Base-by-base conservation (phyloP, 768 basidiomycete species). In the Pleurotus eryngii region DNA sequence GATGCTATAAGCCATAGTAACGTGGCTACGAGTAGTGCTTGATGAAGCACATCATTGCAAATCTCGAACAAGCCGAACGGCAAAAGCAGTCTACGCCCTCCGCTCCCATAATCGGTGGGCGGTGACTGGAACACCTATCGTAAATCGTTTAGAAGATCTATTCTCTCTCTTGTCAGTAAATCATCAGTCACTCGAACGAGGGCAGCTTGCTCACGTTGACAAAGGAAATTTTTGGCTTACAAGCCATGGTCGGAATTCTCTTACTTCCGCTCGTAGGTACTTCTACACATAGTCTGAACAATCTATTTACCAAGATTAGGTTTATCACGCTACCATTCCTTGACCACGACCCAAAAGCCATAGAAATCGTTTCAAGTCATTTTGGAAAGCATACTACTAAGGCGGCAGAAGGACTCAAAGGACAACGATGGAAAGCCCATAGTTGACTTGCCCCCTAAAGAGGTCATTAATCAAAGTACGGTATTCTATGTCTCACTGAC, bases 1-100 rank as follows among this genome's bases (percentile, higher is more conserved):
- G 17, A 11, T 3, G 17, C 15, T 11, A 11, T 35, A 35, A 11
- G 49, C 46, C 37, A 47, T 27, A 94, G 92, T 87, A 40, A 81
- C 87, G 59, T 95, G 90, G 91, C 76, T 90, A 53, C 80, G 90
- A 51, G 80, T 92, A 14, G 82, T 96, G 35, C 79, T 95, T 6
- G 96, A 98, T 65, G 96, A 98, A 71, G 96, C 96, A 2, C 96
- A 98, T 70, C 85, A 90, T 59, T 95, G 92, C 76, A 98, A 97
- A 72, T 93, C 90, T 11, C 81, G 95, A 20, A 80, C 81, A 5
- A 95, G 92, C 64, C 89, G 90, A 69, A 92, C 90, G 12, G 92
- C 93, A 0, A 90, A 87, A 63, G 89, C 96, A 5, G 91, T 91
- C 46, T 98, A 89, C 67, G 90, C 90, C 4, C 77, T 98, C 8